Base-by-base conservation (phyloP, 2,329 filamentous ascomycete genomes). In the Exophiala dermatitidis region DNA sequence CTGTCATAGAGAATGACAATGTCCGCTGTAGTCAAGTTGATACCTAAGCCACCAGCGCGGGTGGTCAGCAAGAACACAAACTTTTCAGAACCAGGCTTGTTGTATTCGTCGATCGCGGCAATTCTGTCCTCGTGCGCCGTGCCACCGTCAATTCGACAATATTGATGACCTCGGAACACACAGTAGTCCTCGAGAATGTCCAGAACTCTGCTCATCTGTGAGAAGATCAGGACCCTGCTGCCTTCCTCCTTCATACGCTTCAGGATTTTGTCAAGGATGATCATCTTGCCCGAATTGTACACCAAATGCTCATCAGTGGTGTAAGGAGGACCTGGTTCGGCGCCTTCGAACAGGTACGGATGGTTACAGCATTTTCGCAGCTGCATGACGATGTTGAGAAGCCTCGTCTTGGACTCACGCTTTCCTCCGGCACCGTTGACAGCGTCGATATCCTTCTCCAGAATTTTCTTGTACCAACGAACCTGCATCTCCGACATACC, bases 401-500 rank as follows among this genome's bases (percentile, higher is more conserved):
- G 80, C 60, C 93, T 84, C 1, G 93, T 98, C 75, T 98, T 98
- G 32, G 91, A 97, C 72, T 98, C 93, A 56, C 90, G 86, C 73
- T 96, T 98, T 47, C 93, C 93, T 59, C 86, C 89, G 31, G 91
- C 93, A 57, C 93, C 93, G 63, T 98, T 98, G 65, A 98, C 91
- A 9, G 93, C 93, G 69, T 98, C 93, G 58, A 98, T 98, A 66
- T 98, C 93, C 73, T 97, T 98, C 67, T 98, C 93, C 2, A 98
- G 76, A 63, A 98, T 98, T 74, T 96, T 97, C 70, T 95, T 87
- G 68, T 98, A 98, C 91, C 93, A 98, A 67, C 93, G 95, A 62
- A 96, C 82, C 69, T 98, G 93, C 93, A 98, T 98, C 53, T 96
- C 90, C 0, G 93, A 90, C 91, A 98, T 96, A 62, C 91, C 93